Base-by-base conservation (phyloP, 345 rosid genomes). In the Psidium friedrichsthalianum region DNA sequence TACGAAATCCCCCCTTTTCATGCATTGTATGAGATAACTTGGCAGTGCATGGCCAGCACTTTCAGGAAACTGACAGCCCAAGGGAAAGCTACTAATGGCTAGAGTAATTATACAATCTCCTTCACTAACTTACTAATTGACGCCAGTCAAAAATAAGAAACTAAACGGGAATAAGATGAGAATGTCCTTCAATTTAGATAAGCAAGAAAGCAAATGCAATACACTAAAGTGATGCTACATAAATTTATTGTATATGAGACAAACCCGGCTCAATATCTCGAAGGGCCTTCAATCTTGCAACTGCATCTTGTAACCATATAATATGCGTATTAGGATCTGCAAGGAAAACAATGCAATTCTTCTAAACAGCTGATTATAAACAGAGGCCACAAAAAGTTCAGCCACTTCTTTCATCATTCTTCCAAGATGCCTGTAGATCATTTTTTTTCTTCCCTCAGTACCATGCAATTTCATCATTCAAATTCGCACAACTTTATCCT, bases 281-380 rank as follows among this genome's bases (percentile, higher is more conserved):
- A 83, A 96, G 98, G 18, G 96, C 92, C 90, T 86, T 93, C 91
- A 95, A 86, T 90, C 88, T 93, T 86, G 98, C 98, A 91, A 91
- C 90, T 58, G 94, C 93, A 85, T 89, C 93, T 86, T 94, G 92
- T 85, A 94, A 85, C 98, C 98, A 95, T 61, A 93, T 56, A 64
- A 96, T 93, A 87, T 96, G 98, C 40, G 94, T 83, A 84, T 96
- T 95, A 20, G 99, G 96, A 91, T 96, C 98, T 95, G 95, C 56
- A 84, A 27, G 54, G 61, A 84, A 89, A 82, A 56, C 32, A 55
- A 29, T 32, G 4, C 84, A 84, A 86, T 20, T 83, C 51, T 82
- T 86, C 29, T 51, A 53, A 6, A 56, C 16, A 51, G 18, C 56
- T 49, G 29, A 32, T n/a, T 59, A 32, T 15, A 1, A 61, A 82